Conservation (phyloP, 2,329 filamentous ascomycete genomes). For the Fusarium camptoceras region DNA sequence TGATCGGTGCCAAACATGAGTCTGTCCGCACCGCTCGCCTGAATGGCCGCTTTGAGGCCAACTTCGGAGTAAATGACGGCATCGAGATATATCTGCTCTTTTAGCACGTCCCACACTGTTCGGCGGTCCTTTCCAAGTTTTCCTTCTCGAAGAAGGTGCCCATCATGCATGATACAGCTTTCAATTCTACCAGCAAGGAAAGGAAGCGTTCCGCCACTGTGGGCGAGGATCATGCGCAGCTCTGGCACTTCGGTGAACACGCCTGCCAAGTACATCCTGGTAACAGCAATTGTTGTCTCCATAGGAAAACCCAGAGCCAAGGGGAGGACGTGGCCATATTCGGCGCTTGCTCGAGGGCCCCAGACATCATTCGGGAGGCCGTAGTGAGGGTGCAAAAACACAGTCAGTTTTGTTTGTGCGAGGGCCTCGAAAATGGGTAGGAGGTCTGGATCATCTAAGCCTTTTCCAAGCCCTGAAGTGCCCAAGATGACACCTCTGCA, state of each 20-base stretch:
- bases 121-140: constrained; percentile 62
- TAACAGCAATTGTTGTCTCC: constrained; percentile 91
- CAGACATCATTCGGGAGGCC: constrained; percentile 85
- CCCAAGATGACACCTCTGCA: constrained; percentile 90
- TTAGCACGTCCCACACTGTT: constrained; percentile 67
- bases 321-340: constrained; percentile 89
- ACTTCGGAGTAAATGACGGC: constrained; percentile 86
- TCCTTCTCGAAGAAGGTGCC: constrained; percentile 74
- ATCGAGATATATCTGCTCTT: constrained; percentile 86
- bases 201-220: constrained; percentile 88
- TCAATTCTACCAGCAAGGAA: constrained; percentile 91
- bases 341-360: constrained; percentile 72
- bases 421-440: constrained; percentile 79
- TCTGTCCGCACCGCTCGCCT: constrained; percentile 74
- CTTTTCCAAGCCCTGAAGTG: constrained; percentile 81
- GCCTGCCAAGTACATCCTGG: constrained; percentile 86
- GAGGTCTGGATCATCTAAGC: constrained; percentile 81
- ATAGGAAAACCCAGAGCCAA: constrained; percentile 89
- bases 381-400: constrained; percentile 94
- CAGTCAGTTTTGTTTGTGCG: constrained; percentile 70
- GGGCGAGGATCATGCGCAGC: constrained; percentile 82
- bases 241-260: constrained; percentile 81
- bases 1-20: constrained; percentile 87
- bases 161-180: constrained; percentile 87
- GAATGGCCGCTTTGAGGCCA: constrained; percentile 76